Percentiles rank a stretch among this genome's conserved stretches.
These are phyloP conservation scores for Glonium stellatum DNA, from an alignment of 495 filamentous ascomycete species.

Conservation along the genomic window DNA sequence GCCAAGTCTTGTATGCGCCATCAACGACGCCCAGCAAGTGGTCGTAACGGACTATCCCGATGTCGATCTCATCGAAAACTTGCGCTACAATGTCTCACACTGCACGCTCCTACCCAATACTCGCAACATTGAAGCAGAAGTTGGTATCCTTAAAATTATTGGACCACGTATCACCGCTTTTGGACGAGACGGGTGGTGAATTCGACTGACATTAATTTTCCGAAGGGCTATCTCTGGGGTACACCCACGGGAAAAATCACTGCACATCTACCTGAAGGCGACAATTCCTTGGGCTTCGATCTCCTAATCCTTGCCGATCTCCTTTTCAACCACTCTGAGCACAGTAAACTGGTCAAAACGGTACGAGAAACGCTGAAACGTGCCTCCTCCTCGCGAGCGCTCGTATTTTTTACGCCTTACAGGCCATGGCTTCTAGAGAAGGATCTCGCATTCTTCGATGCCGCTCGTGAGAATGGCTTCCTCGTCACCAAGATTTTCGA, in stretches of 20 bases:
- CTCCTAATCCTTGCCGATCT: conserved; percentile 79
- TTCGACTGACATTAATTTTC: conserved; percentile 31
- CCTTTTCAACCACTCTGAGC: conserved; percentile 82
- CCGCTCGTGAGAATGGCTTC: conserved; percentile 61
- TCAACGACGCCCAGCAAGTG: conserved; percentile 58
- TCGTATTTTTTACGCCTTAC: conserved; percentile 92
- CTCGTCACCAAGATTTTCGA: conserved; percentile 70
- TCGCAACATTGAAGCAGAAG: conserved; percentile 26
- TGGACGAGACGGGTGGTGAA: background rate
- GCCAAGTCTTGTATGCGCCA: conserved; percentile 67
- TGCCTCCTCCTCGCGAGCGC: conserved; percentile 50
- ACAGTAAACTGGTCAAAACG: conserved; percentile 63
- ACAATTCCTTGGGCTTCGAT: conserved; percentile 52
- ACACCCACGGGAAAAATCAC: conserved; percentile 34
- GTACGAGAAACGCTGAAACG: conserved; percentile 56
- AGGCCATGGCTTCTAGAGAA: conserved; percentile 79
- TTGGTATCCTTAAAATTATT: conserved; percentile 1
- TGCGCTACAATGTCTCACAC: conserved; percentile 61
- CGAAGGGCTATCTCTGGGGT: conserved; percentile 78
- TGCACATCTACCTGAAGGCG: conserved; percentile 32
- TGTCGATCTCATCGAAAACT: conserved; percentile 65
- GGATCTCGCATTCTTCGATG: conserved; percentile 79
- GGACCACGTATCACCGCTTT: background rate
- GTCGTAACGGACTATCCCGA: conserved; percentile 90
- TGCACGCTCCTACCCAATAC: conserved; percentile 32